Evolutionary conservation across 2,329 filamentous ascomycete genomes (phyloP).

Genomic region (Bisporella sp.): DNA sequence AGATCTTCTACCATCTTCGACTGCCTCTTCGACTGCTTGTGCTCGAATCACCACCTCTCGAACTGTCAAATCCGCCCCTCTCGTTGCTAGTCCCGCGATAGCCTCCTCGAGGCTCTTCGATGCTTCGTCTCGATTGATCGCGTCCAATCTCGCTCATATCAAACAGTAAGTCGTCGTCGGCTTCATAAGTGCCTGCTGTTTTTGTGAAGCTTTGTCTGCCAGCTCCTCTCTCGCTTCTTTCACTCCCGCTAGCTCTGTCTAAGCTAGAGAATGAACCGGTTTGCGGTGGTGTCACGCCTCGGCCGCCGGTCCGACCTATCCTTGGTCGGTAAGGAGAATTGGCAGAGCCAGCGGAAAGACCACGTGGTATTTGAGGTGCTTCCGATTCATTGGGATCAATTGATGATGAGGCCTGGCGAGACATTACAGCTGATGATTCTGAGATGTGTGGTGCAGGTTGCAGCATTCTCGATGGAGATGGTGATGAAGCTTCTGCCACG

Average conservation of each 20-base stretch:
- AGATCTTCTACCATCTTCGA: conserved; percentile 20
- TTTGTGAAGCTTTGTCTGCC: conserved; percentile 38
- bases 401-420: conserved; percentile 22
- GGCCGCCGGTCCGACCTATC: conserved; percentile 23
- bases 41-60: conserved; percentile 22
- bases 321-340: conserved; percentile 25
- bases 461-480: conserved; percentile 25
- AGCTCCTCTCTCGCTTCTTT: conserved; percentile 29
- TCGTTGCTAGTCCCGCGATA: conserved; percentile 11
- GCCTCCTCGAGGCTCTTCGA: conserved; percentile 42
- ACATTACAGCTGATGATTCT: conserved; percentile 19
- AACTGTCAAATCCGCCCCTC: conserved; percentile 16
- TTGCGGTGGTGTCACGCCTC: conserved; percentile 25
- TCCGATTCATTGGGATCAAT: conserved; percentile 21
- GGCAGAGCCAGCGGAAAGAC: conserved; percentile 18
- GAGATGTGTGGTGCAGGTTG: conserved; percentile 26
- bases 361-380: conserved; percentile 18
- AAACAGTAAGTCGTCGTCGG: conserved; percentile 65
- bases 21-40: conserved; percentile 24
- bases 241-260: conserved; percentile 25
- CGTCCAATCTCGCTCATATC: conserved; percentile 66
- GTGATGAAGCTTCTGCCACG: conserved; percentile 24
- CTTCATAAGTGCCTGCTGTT: conserved; percentile 37
- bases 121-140: conserved; percentile 43
- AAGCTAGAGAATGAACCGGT: conserved; percentile 29